Evolutionary conservation across 2,329 filamentous ascomycete genomes (phyloP).

Genomic region (Monosporascus sp.): DNA sequence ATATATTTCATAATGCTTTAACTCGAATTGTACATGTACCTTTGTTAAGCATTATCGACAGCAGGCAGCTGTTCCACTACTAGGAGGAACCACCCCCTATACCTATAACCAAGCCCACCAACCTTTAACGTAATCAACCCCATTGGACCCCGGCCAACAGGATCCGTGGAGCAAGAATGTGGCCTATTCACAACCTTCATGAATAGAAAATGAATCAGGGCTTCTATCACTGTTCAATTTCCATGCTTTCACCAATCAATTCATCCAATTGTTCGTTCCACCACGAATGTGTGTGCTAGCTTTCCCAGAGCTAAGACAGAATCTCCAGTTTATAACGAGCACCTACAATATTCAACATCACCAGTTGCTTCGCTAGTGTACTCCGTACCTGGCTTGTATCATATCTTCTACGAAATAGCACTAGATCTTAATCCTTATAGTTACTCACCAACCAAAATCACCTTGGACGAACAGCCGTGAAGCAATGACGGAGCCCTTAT

Average conservation of each 20-base stretch:
- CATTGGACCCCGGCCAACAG: neutral
- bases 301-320: neutral
- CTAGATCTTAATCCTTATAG: no score
- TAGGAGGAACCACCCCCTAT: neutral
- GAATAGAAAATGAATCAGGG: no score
- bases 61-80: neutral
- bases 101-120: neutral
- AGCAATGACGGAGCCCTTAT: slow-evolving; percentile 15
- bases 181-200: no score
- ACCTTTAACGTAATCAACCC: neutral
- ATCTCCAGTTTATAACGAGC: no score
- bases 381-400: no score
- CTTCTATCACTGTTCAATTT: no score
- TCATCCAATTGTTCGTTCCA: neutral
- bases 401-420: no score
- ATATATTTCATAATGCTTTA: neutral
- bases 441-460: neutral
- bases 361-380: no score
- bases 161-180: neutral
- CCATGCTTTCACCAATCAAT: neutral
- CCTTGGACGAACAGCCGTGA: neutral
- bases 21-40: neutral
- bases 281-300: neutral
- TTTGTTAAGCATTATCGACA: neutral
- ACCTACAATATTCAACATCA: no score